Percentiles rank a stretch among this genome's conserved stretches.
phyloP scores from a whole-genome alignment of 2,329 filamentous ascomycete species.

The Neonectria punicea region DNA sequence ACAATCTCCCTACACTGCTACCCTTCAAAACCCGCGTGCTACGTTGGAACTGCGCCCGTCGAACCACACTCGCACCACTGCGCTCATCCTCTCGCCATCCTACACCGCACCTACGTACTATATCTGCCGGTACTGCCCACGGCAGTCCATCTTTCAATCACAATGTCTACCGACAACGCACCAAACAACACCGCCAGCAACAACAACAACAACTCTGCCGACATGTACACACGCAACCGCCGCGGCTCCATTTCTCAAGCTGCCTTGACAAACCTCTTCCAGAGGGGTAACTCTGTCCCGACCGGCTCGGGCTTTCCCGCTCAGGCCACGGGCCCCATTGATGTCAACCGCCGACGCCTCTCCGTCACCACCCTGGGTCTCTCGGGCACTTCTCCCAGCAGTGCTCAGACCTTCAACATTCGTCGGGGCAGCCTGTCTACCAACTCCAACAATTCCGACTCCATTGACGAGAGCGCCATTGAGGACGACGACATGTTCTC shows the following conservation, averaged over 20 bases:
- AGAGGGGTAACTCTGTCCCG: slow-evolving; percentile 63
- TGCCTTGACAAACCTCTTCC: slow-evolving; percentile 68
- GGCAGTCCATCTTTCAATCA: slow-evolving; percentile 31
- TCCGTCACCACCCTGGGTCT: slow-evolving; percentile 80
- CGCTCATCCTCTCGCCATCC: slow-evolving; percentile 36
- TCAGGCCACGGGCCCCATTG: slow-evolving; percentile 55
- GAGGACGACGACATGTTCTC: slow-evolving; percentile 72
- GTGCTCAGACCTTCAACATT: slow-evolving; percentile 60
- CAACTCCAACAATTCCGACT: slow-evolving; percentile 64
- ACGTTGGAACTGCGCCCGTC: slow-evolving; percentile 38
- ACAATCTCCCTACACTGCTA: slow-evolving; percentile 31
- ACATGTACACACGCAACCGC: slow-evolving; percentile 59
- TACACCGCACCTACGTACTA: slow-evolving; percentile 39
- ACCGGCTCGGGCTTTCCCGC: slow-evolving; percentile 56
- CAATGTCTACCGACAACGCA: slow-evolving; percentile 50
- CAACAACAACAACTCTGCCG: slow-evolving; percentile 42
- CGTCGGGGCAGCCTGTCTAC: slow-evolving; percentile 78
- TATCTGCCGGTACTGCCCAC: slow-evolving; percentile 38
- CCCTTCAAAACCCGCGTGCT: slow-evolving; percentile 40
- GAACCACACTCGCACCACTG: slow-evolving; percentile 44
- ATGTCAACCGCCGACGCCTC: slow-evolving; percentile 73
- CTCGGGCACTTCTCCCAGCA: slow-evolving; percentile 76
- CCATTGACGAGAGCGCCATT: slow-evolving; percentile 77
- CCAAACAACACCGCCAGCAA: slow-evolving; percentile 44
- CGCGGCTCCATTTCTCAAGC: slow-evolving; percentile 68